Evolutionary conservation across 1,284 basidiomycete genomes (phyloP), one percentile per base, ranked within the genome.

Genomic region (Fomes fomentarius): DNA sequence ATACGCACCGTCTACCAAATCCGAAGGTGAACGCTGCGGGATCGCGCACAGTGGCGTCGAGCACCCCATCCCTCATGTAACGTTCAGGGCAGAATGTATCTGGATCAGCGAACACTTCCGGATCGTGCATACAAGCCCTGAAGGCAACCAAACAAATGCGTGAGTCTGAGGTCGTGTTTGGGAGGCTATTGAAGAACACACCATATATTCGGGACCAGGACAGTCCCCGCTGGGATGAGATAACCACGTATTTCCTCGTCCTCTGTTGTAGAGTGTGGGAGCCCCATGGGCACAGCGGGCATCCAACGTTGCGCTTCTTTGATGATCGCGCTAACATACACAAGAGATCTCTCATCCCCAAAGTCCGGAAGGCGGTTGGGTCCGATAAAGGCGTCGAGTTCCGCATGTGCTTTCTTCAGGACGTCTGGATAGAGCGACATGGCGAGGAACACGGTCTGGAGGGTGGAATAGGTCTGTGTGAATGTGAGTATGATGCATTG

Each of bases 371-470:
- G 50, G 10, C 64, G 59, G 22, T 71, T 64, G 3, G 57, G 49
- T 1, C 66, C 64, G 5, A 68, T 52, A 4, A 67, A 52, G 1
- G 45, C 17, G 33, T 71, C 70, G 9, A 73, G 54, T 48, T 74
- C 70, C 1, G 58, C 55, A 21, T 72, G 73, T 2, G 66, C 67
- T 34, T 60, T 63, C 21, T 40, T 37, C 39, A 63, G 63, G 5
- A 72, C 64, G 2, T 76, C 71, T 0, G 71, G 76, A 41, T 71
- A 61, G 33, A 70, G 63, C 1, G 70, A 40, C 68, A 74, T 69
- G 0, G 70, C 67, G 8, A 76, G 45, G 63, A 54, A 74, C 62
- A 54, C 72, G 69, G 53, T 42, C 45, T 61, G 45, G 1, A 71
- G 44, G 17, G 39, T 22, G 7, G 44, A 34, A 10, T 34, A 25